These are phyloP conservation scores for Claviceps lovelessii DNA, from an alignment of 2,329 filamentous ascomycete genomes.

Conservation along the genomic window DNA sequence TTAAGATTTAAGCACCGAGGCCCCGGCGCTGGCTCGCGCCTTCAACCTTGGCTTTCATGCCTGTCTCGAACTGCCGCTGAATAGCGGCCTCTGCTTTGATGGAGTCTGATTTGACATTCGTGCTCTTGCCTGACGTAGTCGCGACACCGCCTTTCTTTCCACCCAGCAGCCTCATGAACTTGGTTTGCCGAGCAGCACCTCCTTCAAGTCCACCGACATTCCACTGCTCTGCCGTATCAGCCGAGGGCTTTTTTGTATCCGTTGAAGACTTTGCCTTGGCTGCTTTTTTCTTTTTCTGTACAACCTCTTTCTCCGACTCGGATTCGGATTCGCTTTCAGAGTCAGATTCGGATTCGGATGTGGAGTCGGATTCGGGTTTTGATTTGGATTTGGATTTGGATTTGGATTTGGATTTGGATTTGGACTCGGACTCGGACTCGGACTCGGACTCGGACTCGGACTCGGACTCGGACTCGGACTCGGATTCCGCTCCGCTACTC, in stretches of 20 bases:
- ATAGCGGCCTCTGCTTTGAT: conserved; percentile 36
- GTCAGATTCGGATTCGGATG: too few relatives aligned
- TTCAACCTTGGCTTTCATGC: conserved; percentile 42
- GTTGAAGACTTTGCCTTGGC: conserved; percentile 2
- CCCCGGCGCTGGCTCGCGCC: conserved; percentile 34
- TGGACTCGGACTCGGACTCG: not conserved
- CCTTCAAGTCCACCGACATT: conserved; percentile 38
- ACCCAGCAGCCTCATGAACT: conserved; percentile 43
- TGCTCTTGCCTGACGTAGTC: not conserved
- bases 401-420: not conserved
- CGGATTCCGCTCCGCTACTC: conserved; percentile 1
- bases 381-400: not conserved
- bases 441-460: not conserved
- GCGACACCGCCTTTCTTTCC: conserved; percentile 30
- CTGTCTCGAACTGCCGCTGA: conserved; percentile 41
- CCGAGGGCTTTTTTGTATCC: conserved; percentile 6
- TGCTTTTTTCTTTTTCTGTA: not conserved
- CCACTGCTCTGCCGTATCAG: conserved; percentile 30
- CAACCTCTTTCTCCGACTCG: not conserved
- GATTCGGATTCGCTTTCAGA: not conserved
- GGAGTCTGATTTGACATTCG: conserved; percentile 11
- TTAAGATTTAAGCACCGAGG: conserved; percentile 29
- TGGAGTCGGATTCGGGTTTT: not conserved
- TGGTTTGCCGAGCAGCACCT: conserved; percentile 34
- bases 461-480: not conserved